Evolutionary conservation across 805 yeast species (phyloP), one percentile per base, ranked within the genome.

Genomic region (Nakazawaea siamensis): DNA sequence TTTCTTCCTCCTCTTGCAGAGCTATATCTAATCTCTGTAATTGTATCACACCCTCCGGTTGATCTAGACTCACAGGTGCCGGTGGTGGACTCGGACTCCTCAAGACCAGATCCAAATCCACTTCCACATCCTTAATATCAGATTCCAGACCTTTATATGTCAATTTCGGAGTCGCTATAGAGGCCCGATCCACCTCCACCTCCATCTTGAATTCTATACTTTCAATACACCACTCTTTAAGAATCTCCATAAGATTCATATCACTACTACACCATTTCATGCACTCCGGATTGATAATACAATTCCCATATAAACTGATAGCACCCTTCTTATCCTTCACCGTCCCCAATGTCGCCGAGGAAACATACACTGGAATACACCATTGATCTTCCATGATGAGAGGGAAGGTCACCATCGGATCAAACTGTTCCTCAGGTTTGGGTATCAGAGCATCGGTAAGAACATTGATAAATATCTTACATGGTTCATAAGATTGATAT

Each of bases 151-250:
- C 95, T 58, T 87, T 87, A 33, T 68, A 58, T 9, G 64, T 52
- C 75, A 90, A 66, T 46, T 83, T 84, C 1, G 96, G 96, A 2
- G 73, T 60, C 3, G 73, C 51, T 31, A 75, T 62, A 24, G 52
- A 51, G 34, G 78, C 80, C 35, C 95, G 59, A 37, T 80, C 82
- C 13, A 87, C 61, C 4, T 60, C 54, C 2, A 76, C 34, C 18
- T 47, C 54, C 41, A 55, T 51, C 18, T 68, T 48, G 39, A 77
- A 58, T 51, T 85, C 95, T 3, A 83, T 74, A 9, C 87, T 70
- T 49, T 85, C 94, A 27, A 86, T 52, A 47, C 94, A 80, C 81
- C 95, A 85, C 50, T 85, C 95, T 5, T 81, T 70, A 32, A 84
- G 51, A 11, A 86, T 78, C 31, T 74, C 65, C 40, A 75, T 64